Evolutionary conservation across 202 grass and related monocot species (phyloP).

Genomic region (Schoenoplectus tabernaemontani): DNA sequence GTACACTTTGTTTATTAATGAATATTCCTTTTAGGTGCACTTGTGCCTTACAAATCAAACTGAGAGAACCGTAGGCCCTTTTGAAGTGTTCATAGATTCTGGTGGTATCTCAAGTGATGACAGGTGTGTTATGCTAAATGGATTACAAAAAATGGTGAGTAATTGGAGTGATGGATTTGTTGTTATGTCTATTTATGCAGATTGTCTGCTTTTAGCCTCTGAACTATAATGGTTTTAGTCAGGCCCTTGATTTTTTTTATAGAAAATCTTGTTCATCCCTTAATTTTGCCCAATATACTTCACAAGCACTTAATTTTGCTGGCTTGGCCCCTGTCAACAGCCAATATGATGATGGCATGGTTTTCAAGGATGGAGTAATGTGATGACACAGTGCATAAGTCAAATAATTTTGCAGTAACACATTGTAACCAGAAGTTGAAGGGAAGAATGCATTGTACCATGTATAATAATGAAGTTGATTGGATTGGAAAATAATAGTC

Average conservation of each 20-base stretch:
- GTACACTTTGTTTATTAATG: neutral
- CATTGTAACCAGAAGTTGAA: neutral
- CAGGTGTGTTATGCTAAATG: constrained; percentile 74
- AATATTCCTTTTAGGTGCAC: constrained; percentile 48
- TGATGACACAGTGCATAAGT: neutral
- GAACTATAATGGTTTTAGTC: neutral
- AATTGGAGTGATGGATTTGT: neutral
- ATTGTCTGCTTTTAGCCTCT: neutral
- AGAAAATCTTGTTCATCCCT: neutral
- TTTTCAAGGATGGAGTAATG: neutral
- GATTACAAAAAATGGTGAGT: constrained; percentile 91
- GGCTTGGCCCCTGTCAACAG: neutral
- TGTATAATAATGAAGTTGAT: neutral
- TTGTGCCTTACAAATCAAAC: constrained; percentile 71
- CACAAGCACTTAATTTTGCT: neutral
- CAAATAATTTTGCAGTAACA: neutral
- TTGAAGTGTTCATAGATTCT: constrained; percentile 77
- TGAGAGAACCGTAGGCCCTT: constrained; percentile 89
- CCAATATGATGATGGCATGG: neutral
- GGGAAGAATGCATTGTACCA: neutral
- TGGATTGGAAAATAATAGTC: neutral
- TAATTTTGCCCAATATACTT: neutral
- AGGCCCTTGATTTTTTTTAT: neutral
- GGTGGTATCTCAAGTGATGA: constrained; percentile 42
- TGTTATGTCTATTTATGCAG: neutral